Base-by-base conservation (phyloP, 306 rosid genomes). In the Vigna mungo region DNA sequence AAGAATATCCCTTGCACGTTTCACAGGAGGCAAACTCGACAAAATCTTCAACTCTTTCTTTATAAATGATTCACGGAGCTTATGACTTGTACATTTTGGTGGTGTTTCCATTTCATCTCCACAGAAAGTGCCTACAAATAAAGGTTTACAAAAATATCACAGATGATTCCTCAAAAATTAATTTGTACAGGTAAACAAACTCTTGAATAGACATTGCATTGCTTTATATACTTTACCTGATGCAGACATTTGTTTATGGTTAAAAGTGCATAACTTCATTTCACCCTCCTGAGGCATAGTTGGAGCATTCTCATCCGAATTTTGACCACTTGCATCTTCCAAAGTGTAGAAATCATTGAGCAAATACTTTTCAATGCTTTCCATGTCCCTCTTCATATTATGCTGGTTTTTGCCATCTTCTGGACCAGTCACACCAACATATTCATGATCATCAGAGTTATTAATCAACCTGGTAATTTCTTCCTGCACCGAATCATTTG, bases 61-160 rank as follows among this genome's bases (percentile, higher is more conserved):
- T 3, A 44, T 17, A 34, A 76, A 68, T 59, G 66, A 81, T 48
- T 68, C 76, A 36, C 15, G 58, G 48, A 37, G 17, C 39, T 48
- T 81, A 32, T 65, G 46, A 23, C 3, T 41, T 49, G 72, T 68
- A 18, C 17, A 18, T 36, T 75, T 68, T 17, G 72, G 55, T 66
- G 76, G 61, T n/a, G 55, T 66, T 23, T 21, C 80, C 77, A 81
- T 49, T 75, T 75, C 80, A 58, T 67, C 76, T 48, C 41, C 80
- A 46, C 46, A 44, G 46, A 37, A 63, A 55, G 72, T 36, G 37
- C 39, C 71, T 74, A 68, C 18, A 75, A 67, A 75, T 68, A 16
- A 75, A 56, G 23, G 65, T 58, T 67, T 4, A 37, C 14, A 68
- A 23, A 14, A n/a, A 68, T 37, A 36, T 43, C 23, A 72, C 36